Evolutionary conservation across 2,329 filamentous ascomycete genomes (phyloP).

Genomic region (Alternaria conjuncta): DNA sequence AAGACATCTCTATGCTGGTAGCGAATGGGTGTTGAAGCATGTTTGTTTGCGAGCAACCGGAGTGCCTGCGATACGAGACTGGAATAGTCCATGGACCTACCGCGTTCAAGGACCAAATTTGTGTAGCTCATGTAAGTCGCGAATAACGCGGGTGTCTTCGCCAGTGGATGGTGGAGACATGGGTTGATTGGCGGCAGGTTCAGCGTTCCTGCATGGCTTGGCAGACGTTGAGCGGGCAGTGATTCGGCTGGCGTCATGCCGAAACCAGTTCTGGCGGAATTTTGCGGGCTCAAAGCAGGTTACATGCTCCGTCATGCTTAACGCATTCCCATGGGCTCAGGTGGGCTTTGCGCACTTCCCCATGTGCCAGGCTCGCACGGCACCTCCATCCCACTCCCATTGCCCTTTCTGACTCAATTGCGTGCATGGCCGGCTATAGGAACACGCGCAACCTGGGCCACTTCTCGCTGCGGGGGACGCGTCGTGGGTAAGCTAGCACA

Average conservation of each 20-base stretch:
- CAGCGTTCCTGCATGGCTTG: slow-evolving; percentile 30
- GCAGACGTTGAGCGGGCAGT: slow-evolving; percentile 21
- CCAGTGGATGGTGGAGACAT: neutral
- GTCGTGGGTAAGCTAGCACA: slow-evolving; percentile 30
- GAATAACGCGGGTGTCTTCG: neutral
- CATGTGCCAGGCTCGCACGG: neutral
- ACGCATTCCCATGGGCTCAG: slow-evolving; percentile 29
- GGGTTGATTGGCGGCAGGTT: neutral
- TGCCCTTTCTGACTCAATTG: neutral
- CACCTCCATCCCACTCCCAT: neutral
- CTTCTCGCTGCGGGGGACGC: slow-evolving; percentile 37
- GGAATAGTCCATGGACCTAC: neutral
- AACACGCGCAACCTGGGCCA: slow-evolving; percentile 33
- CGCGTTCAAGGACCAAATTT: neutral
- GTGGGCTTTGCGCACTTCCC: slow-evolving; percentile 19
- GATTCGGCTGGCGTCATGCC: slow-evolving; percentile 18
- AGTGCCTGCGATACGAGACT: neutral
- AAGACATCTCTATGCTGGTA: neutral
- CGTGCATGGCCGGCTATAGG: slow-evolving; percentile 34
- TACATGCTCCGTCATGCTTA: slow-evolving; percentile 37
- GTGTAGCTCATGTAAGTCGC: neutral
- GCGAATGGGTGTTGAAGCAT: neutral
- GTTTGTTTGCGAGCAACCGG: neutral
- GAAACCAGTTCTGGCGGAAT: slow-evolving; percentile 28
- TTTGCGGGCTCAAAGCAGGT: slow-evolving; percentile 15